Evolutionary conservation across 2,329 filamentous ascomycete species (phyloP).

Genomic region (Nakataea oryzae): DNA sequence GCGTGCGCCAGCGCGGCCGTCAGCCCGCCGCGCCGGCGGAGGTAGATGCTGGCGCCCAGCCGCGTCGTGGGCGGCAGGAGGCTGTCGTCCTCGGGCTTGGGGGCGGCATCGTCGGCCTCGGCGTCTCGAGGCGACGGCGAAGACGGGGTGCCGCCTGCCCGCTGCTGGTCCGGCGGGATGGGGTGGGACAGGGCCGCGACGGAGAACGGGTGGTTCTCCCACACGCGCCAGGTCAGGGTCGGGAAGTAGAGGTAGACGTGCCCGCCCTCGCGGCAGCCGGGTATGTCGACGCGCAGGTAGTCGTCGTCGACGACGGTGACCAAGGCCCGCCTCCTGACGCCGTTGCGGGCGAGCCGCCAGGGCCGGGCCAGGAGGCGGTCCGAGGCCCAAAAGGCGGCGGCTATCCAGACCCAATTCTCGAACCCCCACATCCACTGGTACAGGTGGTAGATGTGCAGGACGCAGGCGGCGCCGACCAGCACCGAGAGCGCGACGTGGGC

Average conservation of each 20-base stretch:
- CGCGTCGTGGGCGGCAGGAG: constrained; percentile 13
- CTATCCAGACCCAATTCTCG: constrained; percentile 11
- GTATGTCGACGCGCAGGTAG: constrained; percentile 20
- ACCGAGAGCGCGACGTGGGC: constrained; percentile 4
- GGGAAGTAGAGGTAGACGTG: constrained; percentile 40
- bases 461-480: constrained; percentile 6
- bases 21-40: constrained; percentile 11
- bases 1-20: neutral
- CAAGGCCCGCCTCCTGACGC: constrained; percentile 15
- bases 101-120: neutral
- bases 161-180: constrained; percentile 7
- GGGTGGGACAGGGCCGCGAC: constrained; percentile 17
- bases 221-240: constrained; percentile 25
- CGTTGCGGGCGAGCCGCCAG: constrained; percentile 23
- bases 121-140: neutral
- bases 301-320: constrained; percentile 17
- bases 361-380: constrained; percentile 30
- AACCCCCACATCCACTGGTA: neutral
- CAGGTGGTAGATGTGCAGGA: constrained; percentile 1
- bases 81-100: neutral
- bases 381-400: constrained; percentile 20
- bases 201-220: constrained; percentile 47
- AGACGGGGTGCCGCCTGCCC: too few relatives aligned
- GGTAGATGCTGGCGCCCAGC: constrained; percentile 24
- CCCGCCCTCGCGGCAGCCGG: constrained; percentile 20